Percentiles rank a stretch among this genome's conserved stretches.
Evolutionary conservation across 495 filamentous ascomycete species (phyloP).

Genomic region (Chaetomidium leptoderma): DNA sequence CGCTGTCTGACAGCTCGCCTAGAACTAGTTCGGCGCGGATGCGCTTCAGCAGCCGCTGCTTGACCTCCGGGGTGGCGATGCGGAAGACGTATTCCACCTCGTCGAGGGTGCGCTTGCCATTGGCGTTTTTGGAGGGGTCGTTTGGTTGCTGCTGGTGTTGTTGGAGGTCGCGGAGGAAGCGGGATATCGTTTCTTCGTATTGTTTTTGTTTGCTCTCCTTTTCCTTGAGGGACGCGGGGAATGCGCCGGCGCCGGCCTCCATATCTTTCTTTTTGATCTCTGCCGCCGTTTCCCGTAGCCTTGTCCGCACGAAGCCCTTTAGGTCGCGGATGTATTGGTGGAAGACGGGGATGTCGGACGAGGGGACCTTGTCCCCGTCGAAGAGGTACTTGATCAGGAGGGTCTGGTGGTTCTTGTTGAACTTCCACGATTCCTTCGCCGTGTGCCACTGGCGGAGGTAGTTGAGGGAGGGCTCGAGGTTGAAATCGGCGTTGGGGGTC

Average conservation of each 20-base stretch:
- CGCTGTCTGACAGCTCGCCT: constrained; percentile 43
- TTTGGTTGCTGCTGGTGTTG: constrained; percentile 18
- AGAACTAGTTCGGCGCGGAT: constrained; percentile 48
- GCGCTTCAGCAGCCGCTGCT: constrained; percentile 45
- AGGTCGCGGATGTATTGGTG: constrained; percentile 67
- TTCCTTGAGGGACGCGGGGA: constrained; percentile 39
- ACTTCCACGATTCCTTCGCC: constrained; percentile 72
- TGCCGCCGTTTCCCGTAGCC: constrained; percentile 58
- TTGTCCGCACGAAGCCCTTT: constrained; percentile 59
- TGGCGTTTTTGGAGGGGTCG: constrained; percentile 19
- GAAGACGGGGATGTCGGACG: constrained; percentile 58
- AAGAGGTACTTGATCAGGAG: constrained; percentile 78
- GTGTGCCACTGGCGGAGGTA: constrained; percentile 71
- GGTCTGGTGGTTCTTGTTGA: constrained; percentile 85
- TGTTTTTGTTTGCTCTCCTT: constrained; percentile 43
- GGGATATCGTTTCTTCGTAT: constrained; percentile 54
- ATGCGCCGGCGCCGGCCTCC: constrained; percentile 41
- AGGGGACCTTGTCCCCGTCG: constrained; percentile 59
- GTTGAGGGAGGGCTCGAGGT: constrained; percentile 57
- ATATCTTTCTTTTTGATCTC: constrained; percentile 50
- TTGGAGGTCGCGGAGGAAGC: constrained; percentile 35
- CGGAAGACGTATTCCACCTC: constrained; percentile 46
- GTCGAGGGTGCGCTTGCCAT: constrained; percentile 39
- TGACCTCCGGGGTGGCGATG: constrained; percentile 42
- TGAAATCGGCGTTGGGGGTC: constrained; percentile 32